phyloP scores from a whole-genome alignment of 805 yeast genomes.

The Teunomyces lycoperdinae region DNA sequence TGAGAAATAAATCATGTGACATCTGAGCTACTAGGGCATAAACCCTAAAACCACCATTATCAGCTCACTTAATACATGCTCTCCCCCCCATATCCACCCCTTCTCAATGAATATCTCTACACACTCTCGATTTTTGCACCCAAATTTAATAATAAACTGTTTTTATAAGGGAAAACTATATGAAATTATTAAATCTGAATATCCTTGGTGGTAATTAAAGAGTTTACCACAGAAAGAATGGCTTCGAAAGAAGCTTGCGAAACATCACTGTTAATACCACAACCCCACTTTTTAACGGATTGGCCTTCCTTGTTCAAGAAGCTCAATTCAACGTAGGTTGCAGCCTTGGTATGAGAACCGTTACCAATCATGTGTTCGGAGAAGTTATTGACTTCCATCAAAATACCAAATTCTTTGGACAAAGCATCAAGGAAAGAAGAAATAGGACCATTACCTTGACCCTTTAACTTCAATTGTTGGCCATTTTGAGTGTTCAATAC shows the following conservation, averaged over 20 bases:
- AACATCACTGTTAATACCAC: slow-evolving; percentile 43
- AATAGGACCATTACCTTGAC: slow-evolving; percentile 77
- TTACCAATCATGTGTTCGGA: slow-evolving; percentile 72
- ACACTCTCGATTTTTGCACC: slow-evolving; percentile 1
- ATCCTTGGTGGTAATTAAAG: slow-evolving; percentile 26
- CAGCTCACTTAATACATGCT: no score
- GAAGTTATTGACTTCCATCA: slow-evolving; percentile 63
- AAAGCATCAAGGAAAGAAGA: slow-evolving; percentile 70
- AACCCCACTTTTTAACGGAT: slow-evolving; percentile 39
- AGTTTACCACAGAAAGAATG: slow-evolving; percentile 23
- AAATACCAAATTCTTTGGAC: slow-evolving; percentile 47
- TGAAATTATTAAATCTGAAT: slow-evolving; percentile 17
- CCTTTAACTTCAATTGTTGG: slow-evolving; percentile 32
- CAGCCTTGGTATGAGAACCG: slow-evolving; percentile 71
- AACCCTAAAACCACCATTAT: background rate
- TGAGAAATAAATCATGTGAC: background rate
- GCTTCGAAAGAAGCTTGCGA: slow-evolving; percentile 39
- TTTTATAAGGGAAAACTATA: background rate
- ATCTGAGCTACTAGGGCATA: background rate
- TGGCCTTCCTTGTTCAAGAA: slow-evolving; percentile 32
- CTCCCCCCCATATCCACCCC: no score
- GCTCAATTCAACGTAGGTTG: slow-evolving; percentile 62
- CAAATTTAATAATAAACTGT: background rate
- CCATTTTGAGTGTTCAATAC: slow-evolving; percentile 15
- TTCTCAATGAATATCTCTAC: no score